Conservation (phyloP, 768 basidiomycete genomes). For the Lanmaoa pseudosensibilis region DNA sequence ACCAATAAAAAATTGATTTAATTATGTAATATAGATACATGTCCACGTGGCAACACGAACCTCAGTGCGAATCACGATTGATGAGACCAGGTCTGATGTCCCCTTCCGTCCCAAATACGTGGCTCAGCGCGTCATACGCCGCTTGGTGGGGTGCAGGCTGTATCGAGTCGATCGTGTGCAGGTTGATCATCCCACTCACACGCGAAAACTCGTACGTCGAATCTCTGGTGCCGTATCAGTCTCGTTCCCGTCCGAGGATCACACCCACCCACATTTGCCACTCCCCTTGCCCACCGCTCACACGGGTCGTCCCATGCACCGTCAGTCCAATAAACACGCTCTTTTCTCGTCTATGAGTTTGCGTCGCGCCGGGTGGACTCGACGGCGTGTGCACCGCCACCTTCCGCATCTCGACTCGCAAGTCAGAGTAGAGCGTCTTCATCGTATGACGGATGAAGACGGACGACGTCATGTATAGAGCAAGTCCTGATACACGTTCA, state of each 20-base stretch:
- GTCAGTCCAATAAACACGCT: slow-evolving; percentile 52
- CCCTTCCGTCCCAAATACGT: slow-evolving; percentile 23
- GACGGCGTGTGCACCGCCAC: slow-evolving; percentile 35
- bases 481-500: slow-evolving; percentile 50
- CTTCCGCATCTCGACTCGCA: slow-evolving; percentile 55
- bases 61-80: background rate
- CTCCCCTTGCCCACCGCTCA: slow-evolving; percentile 60
- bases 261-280: slow-evolving; percentile 65
- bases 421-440: slow-evolving; percentile 70
- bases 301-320: slow-evolving; percentile 59
- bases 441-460: slow-evolving; percentile 71
- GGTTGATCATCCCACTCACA: slow-evolving; percentile 56
- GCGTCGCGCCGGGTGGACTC: background rate
- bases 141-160: slow-evolving; percentile 73
- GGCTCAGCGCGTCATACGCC: slow-evolving; percentile 55
- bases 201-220: slow-evolving; percentile 78
- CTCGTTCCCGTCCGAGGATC: background rate
- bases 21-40: slow-evolving; percentile 16
- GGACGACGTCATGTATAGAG: slow-evolving; percentile 70
- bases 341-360: slow-evolving; percentile 47
- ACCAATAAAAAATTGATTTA: background rate
- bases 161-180: slow-evolving; percentile 73
- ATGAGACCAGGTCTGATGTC: no score
- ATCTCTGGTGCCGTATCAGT: slow-evolving; percentile 41
- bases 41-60: background rate